phyloP scores from a whole-genome alignment of 495 filamentous ascomycete species.

The Hypoxylon trugodes region DNA sequence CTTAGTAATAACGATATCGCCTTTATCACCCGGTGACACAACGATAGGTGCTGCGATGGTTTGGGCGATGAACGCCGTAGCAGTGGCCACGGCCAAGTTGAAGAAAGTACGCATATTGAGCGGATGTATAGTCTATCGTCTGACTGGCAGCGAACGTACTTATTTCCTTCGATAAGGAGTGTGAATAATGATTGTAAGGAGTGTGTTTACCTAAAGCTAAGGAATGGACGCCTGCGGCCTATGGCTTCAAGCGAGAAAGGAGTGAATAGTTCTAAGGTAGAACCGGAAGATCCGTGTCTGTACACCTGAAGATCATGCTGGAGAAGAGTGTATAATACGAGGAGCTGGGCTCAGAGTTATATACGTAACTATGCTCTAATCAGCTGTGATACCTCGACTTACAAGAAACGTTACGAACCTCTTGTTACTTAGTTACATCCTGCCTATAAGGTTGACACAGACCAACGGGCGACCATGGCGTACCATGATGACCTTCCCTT shows the following conservation, averaged over 20 bases:
- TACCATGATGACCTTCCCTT: slow-evolving; percentile 30
- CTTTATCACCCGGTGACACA: slow-evolving; percentile 30
- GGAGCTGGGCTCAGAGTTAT: slow-evolving; percentile 25
- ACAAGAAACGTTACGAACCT: slow-evolving; percentile 42
- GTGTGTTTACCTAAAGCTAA: slow-evolving; percentile 33
- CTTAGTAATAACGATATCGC: slow-evolving; percentile 38
- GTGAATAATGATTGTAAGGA: slow-evolving; percentile 18
- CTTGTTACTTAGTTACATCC: slow-evolving; percentile 34
- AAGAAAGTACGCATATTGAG: slow-evolving; percentile 41
- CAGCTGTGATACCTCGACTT: slow-evolving; percentile 20
- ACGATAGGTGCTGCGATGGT: slow-evolving; percentile 39
- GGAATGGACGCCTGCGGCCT: slow-evolving; percentile 37
- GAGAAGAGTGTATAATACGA: slow-evolving; percentile 20
- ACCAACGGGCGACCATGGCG: slow-evolving; percentile 6
- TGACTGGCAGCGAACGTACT: slow-evolving; percentile 13
- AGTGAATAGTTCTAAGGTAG: slow-evolving; percentile 33
- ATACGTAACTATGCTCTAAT: slow-evolving; percentile 38
- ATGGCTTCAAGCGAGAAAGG: slow-evolving; percentile 30
- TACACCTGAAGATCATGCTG: slow-evolving; percentile 18
- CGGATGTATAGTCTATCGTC: slow-evolving; percentile 16
- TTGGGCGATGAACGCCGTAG: slow-evolving; percentile 34
- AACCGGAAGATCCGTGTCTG: slow-evolving; percentile 30
- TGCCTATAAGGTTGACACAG: slow-evolving; percentile 14
- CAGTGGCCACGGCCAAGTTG: slow-evolving; percentile 41
- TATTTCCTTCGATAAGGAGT: slow-evolving; percentile 30